Evolutionary conservation across 2,329 filamentous ascomycete species (phyloP).

Genomic region (Botrytis galanthina): DNA sequence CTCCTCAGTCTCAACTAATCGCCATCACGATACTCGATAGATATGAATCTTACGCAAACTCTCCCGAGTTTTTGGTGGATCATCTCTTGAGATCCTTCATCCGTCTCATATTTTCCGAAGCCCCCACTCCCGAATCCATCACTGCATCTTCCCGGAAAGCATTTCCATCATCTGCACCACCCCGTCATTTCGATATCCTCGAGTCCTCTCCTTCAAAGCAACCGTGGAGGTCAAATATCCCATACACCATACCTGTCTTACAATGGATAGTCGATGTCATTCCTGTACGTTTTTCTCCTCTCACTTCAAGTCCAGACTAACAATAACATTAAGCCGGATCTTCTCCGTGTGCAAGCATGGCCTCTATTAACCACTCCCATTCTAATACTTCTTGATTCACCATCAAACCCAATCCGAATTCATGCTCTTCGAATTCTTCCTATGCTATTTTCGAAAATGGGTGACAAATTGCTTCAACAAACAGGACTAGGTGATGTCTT

Average conservation of each 20-base stretch:
- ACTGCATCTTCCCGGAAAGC: conserved; percentile 58
- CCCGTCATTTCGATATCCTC: conserved; percentile 39
- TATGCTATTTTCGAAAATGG: conserved; percentile 55
- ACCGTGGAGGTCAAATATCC: conserved; percentile 59
- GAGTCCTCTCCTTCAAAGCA: conserved; percentile 46
- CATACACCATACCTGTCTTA: conserved; percentile 55
- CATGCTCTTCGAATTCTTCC: conserved; percentile 54
- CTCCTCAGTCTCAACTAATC: conserved; percentile 33
- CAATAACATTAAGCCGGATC: not conserved
- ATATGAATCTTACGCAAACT: conserved; percentile 26
- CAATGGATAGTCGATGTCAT: conserved; percentile 57
- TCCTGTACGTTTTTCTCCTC: conserved; percentile 43
- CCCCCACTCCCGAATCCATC: conserved; percentile 50
- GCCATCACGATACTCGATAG: conserved; percentile 40
- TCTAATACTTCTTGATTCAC: conserved; percentile 67
- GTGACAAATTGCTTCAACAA: conserved; percentile 51
- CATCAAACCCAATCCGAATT: conserved; percentile 47
- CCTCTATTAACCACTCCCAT: conserved; percentile 67
- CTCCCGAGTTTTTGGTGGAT: conserved; percentile 48
- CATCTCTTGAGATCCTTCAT: conserved; percentile 61
- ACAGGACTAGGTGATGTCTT: conserved; percentile 69
- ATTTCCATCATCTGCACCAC: conserved; percentile 44
- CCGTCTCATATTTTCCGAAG: conserved; percentile 62
- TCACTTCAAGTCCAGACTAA: conserved; percentile 19
- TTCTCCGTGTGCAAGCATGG: conserved; percentile 53